Base-by-base conservation (phyloP, 306 rosid species). In the Acacia crassicarpa region DNA sequence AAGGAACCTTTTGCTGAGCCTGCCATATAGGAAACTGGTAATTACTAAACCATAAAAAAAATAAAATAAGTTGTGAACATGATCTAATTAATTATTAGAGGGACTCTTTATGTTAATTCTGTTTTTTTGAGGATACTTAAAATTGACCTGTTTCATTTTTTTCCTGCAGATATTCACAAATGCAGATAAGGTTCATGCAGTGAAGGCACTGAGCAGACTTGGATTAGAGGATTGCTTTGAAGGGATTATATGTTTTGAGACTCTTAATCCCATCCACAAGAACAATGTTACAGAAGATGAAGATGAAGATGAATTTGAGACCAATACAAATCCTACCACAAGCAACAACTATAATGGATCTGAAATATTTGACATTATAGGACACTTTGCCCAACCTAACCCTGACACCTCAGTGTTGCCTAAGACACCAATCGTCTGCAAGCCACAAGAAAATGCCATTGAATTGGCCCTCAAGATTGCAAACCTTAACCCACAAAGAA, bases 181-280 rank as follows among this genome's bases (percentile, higher is more conserved):
- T 53, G 97, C 98, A 58, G 99, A 96, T 83, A 83, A 86, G 84
- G 85, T 86, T 30, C 99, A 93, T 74, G 94, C 99, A 46, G 84
- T 82, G 68, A 87, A 91, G 81, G 94, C 91, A 72, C 93, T 96
- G 20, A 85, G 81, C 80, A 96, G 84, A 85, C 98, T 96, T 83
- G 99, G 98, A 71, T 88, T 96, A 72, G 97, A 93, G 73, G 98
- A 90, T 46, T 92, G 94, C 82, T 96, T 96, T 83, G 97, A 92
- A 85, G 97, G 98, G 76, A 93, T 96, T 35, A 87, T 92, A 67
- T 96, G 98, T 86, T 96, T 96, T 83, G 99, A 96, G 89, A 96
- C 97, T 45, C 90, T 96, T 68, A 96, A 96, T 87, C 96, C 91
- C 1, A 84, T 58, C 48, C 92, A 93, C 81, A 90, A 88, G 69